Conservation (phyloP, 306 rosid species). For the Prunus davidiana region DNA sequence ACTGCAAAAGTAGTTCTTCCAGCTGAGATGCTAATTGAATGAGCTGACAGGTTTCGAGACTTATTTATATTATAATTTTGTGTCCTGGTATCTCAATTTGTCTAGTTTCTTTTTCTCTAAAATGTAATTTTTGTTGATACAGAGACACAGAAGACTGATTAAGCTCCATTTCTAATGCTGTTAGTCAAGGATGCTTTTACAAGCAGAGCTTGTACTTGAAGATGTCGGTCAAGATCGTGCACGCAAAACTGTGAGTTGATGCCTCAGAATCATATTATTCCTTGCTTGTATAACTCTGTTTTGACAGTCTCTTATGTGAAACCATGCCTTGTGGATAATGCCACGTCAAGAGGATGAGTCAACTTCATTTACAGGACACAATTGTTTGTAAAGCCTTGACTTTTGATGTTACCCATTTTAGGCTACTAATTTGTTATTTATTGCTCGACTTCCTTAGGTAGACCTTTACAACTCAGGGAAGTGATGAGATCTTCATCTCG, state of each 20-base stretch:
- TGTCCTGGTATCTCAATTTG: neutral
- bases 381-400: neutral
- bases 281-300: neutral
- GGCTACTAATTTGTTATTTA: neutral
- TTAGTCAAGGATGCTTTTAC: conserved; percentile 91
- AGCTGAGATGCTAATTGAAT: neutral
- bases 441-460: neutral
- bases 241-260: conserved; percentile 75
- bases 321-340: neutral
- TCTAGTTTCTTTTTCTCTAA: neutral
- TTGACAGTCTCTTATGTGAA: neutral
- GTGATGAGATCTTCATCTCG: neutral
- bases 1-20: neutral
- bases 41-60: neutral
- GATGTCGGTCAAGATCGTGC: conserved; percentile 99
- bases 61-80: neutral
- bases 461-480: neutral
- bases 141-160: neutral
- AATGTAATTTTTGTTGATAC: neutral
- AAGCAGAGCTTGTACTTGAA: conserved; percentile 87
- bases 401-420: neutral
- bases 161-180: neutral
- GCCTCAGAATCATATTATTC: conserved; percentile 1
- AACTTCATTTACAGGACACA: neutral
- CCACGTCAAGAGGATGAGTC: neutral